Evolutionary conservation across 208 protist genomes (phyloP).

Genomic region (Endotrypanum monterogeii): DNA sequence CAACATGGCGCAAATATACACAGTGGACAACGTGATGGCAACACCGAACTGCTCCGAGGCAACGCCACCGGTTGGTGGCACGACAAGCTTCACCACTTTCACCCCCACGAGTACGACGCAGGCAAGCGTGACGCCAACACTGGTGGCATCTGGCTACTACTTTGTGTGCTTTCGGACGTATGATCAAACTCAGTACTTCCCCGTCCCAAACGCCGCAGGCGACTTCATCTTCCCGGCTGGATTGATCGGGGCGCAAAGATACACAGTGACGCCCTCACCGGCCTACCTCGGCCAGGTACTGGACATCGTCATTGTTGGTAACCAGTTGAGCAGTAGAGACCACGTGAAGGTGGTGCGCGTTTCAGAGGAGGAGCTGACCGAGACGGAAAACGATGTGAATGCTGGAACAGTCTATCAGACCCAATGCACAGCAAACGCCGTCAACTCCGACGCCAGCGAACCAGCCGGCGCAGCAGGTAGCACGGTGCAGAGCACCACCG

Average conservation of each 20-base stretch:
- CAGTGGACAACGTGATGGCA: slow-evolving; percentile 9
- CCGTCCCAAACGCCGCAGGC: slow-evolving; percentile 69
- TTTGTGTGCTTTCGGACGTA: slow-evolving; percentile 86
- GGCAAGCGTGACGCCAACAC: slow-evolving; percentile 57
- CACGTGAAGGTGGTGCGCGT: slow-evolving; percentile 75
- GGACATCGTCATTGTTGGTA: slow-evolving; percentile 70
- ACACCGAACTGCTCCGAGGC: slow-evolving; percentile 50
- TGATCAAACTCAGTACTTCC: slow-evolving; percentile 49
- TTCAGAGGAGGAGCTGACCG: slow-evolving; percentile 30
- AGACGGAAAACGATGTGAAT: slow-evolving; percentile 13
- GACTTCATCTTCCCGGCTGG: slow-evolving; percentile 84
- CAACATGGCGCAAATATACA: slow-evolving; percentile 62
- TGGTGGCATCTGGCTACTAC: slow-evolving; percentile 67
- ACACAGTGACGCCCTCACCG: slow-evolving; percentile 61
- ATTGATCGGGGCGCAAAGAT: slow-evolving; percentile 74
- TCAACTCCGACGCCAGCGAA: slow-evolving; percentile 66
- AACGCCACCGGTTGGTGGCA: slow-evolving; percentile 44
- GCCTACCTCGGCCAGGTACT: slow-evolving; percentile 75
- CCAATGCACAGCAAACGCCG: slow-evolving; percentile 50
- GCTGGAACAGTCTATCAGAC: slow-evolving; percentile 27
- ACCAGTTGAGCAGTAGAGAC: slow-evolving; percentile 61
- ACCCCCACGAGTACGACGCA: slow-evolving; percentile 37
- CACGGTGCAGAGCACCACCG: slow-evolving; percentile 42
- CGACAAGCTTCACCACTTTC: slow-evolving; percentile 68
- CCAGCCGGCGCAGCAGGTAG: slow-evolving; percentile 46